Evolutionary conservation across 1,284 basidiomycete genomes (phyloP).

Genomic region (Trametes hirsuta): DNA sequence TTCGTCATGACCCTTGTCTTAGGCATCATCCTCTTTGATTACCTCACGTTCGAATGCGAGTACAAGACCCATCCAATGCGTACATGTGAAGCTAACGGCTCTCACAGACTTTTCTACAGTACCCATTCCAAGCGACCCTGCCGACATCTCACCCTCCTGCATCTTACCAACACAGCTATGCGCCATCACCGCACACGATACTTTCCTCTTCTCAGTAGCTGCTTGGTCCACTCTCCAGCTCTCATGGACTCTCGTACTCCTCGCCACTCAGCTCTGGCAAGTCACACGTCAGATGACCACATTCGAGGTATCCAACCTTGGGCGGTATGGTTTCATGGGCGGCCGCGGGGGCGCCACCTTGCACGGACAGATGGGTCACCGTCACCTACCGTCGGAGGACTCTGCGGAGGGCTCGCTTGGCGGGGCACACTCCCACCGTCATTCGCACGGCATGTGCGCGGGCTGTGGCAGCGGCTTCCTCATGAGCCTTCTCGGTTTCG

Average conservation of each 20-base stretch:
- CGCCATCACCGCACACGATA: slow-evolving; percentile 68
- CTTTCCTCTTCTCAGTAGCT: slow-evolving; percentile 83
- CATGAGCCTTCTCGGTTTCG: slow-evolving; percentile 89
- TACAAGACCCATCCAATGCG: neutral
- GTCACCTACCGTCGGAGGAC: slow-evolving; percentile 37
- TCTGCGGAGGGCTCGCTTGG: slow-evolving; percentile 25
- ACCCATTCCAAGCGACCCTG: slow-evolving; percentile 41
- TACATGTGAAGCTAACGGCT: neutral
- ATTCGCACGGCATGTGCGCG: slow-evolving; percentile 41
- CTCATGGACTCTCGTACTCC: slow-evolving; percentile 89
- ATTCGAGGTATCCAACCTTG: slow-evolving; percentile 93
- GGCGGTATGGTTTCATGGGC: slow-evolving; percentile 96
- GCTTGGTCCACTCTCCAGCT: slow-evolving; percentile 91
- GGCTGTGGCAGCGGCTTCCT: slow-evolving; percentile 64
- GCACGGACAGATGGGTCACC: slow-evolving; percentile 71
- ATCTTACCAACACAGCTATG: slow-evolving; percentile 75
- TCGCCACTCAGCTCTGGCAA: slow-evolving; percentile 89
- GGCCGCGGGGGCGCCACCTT: slow-evolving; percentile 81
- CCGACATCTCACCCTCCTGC: slow-evolving; percentile 60
- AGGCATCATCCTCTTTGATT: slow-evolving; percentile 83
- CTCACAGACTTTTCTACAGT: slow-evolving; percentile 54
- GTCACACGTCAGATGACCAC: slow-evolving; percentile 95
- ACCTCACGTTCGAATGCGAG: slow-evolving; percentile 82
- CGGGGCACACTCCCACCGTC: slow-evolving; percentile 25
- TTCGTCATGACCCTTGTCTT: slow-evolving; percentile 87